phyloP scores from a whole-genome alignment of 495 filamentous ascomycete species.

The Aspergillus homomorphus region DNA sequence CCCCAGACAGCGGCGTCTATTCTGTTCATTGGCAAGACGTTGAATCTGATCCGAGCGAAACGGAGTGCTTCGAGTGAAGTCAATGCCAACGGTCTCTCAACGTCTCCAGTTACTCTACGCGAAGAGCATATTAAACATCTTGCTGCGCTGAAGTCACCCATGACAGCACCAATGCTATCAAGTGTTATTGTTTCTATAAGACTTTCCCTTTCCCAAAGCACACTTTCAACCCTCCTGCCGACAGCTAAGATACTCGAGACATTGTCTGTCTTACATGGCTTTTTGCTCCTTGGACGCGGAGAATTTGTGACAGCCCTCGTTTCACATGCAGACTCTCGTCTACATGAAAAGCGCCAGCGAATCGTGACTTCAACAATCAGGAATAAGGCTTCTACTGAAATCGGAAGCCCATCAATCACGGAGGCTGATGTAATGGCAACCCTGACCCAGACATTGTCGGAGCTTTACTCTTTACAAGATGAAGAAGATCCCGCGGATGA shows the following conservation, averaged over 20 bases:
- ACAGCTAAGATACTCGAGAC: constrained; percentile 70
- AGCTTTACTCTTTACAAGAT: constrained; percentile 68
- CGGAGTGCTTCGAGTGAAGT: constrained; percentile 34
- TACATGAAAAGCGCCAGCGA: constrained; percentile 49
- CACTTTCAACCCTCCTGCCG: constrained; percentile 75
- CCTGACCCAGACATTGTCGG: constrained; percentile 70
- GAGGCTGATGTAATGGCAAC: constrained; percentile 80
- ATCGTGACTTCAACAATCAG: constrained; percentile 22
- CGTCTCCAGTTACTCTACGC: constrained; percentile 62
- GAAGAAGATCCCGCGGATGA: constrained; percentile 73
- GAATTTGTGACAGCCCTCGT: constrained; percentile 89
- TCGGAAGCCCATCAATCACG: constrained; percentile 66
- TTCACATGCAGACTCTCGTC: constrained; percentile 73
- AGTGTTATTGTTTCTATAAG: constrained; percentile 71
- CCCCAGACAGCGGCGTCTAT: constrained; percentile 73
- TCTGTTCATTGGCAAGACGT: constrained; percentile 83
- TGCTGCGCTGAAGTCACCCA: constrained; percentile 66
- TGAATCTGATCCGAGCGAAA: constrained; percentile 71
- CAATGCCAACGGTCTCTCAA: constrained; percentile 36
- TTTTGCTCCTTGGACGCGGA: constrained; percentile 81
- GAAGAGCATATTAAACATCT: constrained; percentile 70
- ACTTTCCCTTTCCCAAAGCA: constrained; percentile 74
- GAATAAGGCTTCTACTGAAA: constrained; percentile 25
- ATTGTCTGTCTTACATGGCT: constrained; percentile 74
- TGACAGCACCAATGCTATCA: constrained; percentile 66